phyloP scores from a whole-genome alignment of 2,329 filamentous ascomycete genomes.

The Drechslerella stenobrocha region DNA sequence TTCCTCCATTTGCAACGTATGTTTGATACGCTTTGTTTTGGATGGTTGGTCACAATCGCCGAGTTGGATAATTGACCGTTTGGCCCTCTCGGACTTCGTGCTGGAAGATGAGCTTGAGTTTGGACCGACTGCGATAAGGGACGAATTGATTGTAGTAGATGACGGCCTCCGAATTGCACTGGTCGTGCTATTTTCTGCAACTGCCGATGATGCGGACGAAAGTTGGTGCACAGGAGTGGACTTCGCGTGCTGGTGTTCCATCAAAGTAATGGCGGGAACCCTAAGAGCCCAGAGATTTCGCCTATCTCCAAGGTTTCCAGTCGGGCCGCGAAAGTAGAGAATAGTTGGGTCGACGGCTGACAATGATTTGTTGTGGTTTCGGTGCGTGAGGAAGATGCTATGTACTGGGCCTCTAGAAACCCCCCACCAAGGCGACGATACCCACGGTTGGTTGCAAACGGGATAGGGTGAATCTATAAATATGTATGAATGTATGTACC shows the following conservation, averaged over 20 bases:
- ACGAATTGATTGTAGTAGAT: conserved; percentile 13
- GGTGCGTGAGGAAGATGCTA: no score
- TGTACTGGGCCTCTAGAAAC: no score
- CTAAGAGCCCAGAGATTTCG: conserved; percentile 13
- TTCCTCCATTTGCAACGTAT: conserved; percentile 45
- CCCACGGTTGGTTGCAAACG: no score
- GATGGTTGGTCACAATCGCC: conserved; percentile 23
- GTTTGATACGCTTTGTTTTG: conserved; percentile 25
- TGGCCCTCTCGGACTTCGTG: conserved; percentile 18
- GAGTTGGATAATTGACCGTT: conserved; percentile 25
- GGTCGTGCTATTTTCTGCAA: conserved; percentile 21
- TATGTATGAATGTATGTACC: no score
- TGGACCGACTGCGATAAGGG: neutral
- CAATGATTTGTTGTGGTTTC: no score
- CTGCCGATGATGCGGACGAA: conserved; percentile 24
- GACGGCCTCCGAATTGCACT: conserved; percentile 30
- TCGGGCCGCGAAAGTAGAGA: no score
- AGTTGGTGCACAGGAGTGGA: conserved; percentile 44
- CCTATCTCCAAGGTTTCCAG: no score
- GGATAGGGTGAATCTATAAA: no score
- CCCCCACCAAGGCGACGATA: no score
- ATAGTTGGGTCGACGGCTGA: no score
- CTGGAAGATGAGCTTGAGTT: conserved; percentile 9
- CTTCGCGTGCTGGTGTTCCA: conserved; percentile 47
- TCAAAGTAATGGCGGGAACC: conserved; percentile 42